Evolutionary conservation across 192 early-diverging fungal genomes (phyloP), one percentile per base, ranked within the genome.

Genomic region (Mycoemilia scoparia): DNA sequence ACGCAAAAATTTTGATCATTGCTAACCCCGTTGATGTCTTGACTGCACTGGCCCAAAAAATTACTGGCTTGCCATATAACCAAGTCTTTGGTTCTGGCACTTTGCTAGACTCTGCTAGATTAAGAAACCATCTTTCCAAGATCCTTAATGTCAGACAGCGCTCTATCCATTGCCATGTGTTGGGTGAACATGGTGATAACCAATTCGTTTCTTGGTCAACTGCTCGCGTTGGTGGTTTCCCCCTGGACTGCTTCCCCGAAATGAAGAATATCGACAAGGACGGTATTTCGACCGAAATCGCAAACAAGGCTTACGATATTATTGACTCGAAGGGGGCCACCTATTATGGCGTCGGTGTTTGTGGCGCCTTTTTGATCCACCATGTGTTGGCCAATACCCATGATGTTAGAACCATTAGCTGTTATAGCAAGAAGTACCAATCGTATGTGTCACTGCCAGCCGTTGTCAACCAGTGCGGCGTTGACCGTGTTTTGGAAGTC

Each of bases 41-140:
- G 30, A 79, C 77, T 7, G 48, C 45, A 32, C 73, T 82, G 49
- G 78, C 78, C 3, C 76, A 79, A 37, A 69, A 79, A 33, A 40
- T 82, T n/a, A 68, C 65, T 6, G 78, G 76, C 1, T 43, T 82
- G 11, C 78, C 78, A 10, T 43, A 41, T 23, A 50, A 50, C n/a
- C 78, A 82, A 43, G 78, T 82, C 5, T 57, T 82, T 41, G 78
- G 78, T 7, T 75, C 73, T 0, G 78, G 78, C 12, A 82, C 78
- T 2, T 75, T 63, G 28, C 43, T 82, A 7, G 78, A 82, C 36
- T 65, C 74, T 1, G 55, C 57, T 5, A 60, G 78, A 30, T 55
- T 79, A 12, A 41, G 74, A 18, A 29, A 46, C 2, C 26, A 33
- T 2, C 32, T 76, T 4, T 23, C 66, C 1, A 18, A 64, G 9